phyloP scores from a whole-genome alignment of 768 basidiomycete species.

The Boletus tomentosulus region DNA sequence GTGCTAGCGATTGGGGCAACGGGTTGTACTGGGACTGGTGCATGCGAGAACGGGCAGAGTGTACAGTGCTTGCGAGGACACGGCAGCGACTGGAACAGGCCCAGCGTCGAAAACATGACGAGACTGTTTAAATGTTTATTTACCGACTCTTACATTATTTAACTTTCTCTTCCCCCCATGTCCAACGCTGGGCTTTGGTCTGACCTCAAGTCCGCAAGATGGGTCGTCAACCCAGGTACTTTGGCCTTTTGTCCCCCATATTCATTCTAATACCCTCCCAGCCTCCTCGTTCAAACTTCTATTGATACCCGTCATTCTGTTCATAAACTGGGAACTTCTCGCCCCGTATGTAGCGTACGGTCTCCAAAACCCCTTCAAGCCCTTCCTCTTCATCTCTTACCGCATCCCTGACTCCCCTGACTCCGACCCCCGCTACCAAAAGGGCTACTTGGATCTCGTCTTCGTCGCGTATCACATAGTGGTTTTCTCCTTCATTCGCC shows the following conservation, averaged over 20 bases:
- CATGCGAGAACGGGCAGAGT: slow-evolving; percentile 69
- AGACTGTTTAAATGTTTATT: too few species aligned
- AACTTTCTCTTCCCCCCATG: background rate
- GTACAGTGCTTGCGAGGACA: slow-evolving; percentile 60
- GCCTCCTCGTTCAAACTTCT: slow-evolving; percentile 68
- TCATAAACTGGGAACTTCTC: slow-evolving; percentile 59
- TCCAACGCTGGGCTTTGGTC: slow-evolving; percentile 37
- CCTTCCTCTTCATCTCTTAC: slow-evolving; percentile 69
- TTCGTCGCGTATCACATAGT: slow-evolving; percentile 85
- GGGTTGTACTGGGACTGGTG: slow-evolving; percentile 30
- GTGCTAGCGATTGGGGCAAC: slow-evolving; percentile 2
- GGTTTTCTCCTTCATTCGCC: slow-evolving; percentile 86
- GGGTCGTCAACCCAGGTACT: slow-evolving; percentile 72
- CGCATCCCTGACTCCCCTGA: slow-evolving; percentile 47
- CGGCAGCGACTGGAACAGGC: slow-evolving; percentile 51
- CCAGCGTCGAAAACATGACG: slow-evolving; percentile 41
- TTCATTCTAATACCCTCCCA: slow-evolving; percentile 22
- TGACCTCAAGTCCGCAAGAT: slow-evolving; percentile 51
- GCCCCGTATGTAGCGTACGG: slow-evolving; percentile 44
- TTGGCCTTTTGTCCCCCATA: background rate
- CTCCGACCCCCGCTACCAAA: slow-evolving; percentile 61
- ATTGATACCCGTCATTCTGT: slow-evolving; percentile 55
- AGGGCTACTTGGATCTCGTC: slow-evolving; percentile 67
- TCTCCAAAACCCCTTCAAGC: slow-evolving; percentile 67
- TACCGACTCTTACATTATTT: too few species aligned